Evolutionary conservation across 345 rosid genomes (phyloP).

Genomic region (Citrus australasica): DNA sequence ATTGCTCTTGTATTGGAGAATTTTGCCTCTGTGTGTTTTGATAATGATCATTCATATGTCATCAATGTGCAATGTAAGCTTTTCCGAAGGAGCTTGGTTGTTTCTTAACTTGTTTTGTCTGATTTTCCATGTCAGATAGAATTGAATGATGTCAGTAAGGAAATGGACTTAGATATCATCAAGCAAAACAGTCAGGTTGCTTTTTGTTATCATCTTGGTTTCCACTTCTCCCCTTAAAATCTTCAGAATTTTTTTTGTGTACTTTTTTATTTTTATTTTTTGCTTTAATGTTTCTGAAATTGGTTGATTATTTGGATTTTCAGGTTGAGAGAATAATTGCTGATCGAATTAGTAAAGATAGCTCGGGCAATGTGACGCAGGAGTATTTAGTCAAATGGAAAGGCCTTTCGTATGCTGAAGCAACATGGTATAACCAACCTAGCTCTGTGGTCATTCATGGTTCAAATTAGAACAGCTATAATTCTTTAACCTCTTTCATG

Average conservation of each 20-base stretch:
- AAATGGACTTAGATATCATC: conserved; percentile 98
- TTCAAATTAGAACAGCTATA: background rate
- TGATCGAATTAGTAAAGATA: conserved; percentile 79
- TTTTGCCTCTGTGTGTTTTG: background rate
- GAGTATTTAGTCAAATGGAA: conserved; percentile 99
- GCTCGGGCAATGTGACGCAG: conserved; percentile 64
- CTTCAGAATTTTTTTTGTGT: background rate
- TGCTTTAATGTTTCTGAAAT: conserved; percentile 4
- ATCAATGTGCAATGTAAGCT: background rate
- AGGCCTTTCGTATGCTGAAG: conserved; percentile 99
- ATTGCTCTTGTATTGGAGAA: background rate
- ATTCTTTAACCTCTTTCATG: background rate
- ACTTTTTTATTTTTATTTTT: background rate
- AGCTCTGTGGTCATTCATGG: background rate
- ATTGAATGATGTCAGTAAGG: conserved; percentile 96
- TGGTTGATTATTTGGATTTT: conserved; percentile 23
- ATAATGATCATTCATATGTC: background rate
- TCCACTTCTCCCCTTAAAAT: conserved; percentile 2
- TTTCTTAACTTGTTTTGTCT: background rate
- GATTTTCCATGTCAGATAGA: conserved; percentile 61
- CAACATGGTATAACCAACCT: conserved; percentile 69
- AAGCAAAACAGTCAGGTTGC: conserved; percentile 95
- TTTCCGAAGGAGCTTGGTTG: background rate
- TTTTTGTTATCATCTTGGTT: conserved; percentile 5
- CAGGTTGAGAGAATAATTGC: conserved; percentile 93